phyloP scores from a whole-genome alignment of 495 filamentous ascomycete genomes.

The Aspergillus ellipticus region DNA sequence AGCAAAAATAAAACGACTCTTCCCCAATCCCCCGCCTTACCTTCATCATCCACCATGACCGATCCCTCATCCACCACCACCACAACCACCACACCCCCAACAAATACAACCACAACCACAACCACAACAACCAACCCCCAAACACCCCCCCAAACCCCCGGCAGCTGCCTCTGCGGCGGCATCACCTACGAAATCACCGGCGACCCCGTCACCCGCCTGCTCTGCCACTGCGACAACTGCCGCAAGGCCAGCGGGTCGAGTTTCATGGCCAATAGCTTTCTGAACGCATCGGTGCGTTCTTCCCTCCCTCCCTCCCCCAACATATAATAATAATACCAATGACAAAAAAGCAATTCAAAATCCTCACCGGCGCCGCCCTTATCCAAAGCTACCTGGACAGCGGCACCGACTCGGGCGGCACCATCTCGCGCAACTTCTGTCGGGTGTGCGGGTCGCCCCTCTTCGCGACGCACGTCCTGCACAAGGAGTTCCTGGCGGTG shows the following conservation, averaged over 20 bases:
- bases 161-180: constrained; percentile 10
- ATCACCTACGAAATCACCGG: constrained; percentile 8
- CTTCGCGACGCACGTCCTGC: background rate
- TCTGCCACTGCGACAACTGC: constrained; percentile 17
- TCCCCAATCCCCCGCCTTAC: too few relatives aligned
- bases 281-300: background rate
- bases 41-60: too few relatives aligned
- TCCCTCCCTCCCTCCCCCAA: too few relatives aligned
- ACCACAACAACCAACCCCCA: too few relatives aligned
- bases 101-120: too few relatives aligned
- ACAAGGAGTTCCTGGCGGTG: background rate
- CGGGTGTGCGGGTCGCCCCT: background rate
- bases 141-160: too few relatives aligned
- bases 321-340: background rate
- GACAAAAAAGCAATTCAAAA: background rate
- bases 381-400: background rate
- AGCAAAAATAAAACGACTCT: too few relatives aligned
- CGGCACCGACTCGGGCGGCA: background rate
- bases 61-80: too few relatives aligned
- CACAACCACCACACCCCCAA: too few relatives aligned
- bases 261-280: constrained; percentile 11
- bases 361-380: background rate
- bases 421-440: background rate
- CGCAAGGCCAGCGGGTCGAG: constrained; percentile 10
- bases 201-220: background rate